Evolutionary conservation across 208 protist genomes (phyloP).

Genomic region (Naegleria fowleri): DNA sequence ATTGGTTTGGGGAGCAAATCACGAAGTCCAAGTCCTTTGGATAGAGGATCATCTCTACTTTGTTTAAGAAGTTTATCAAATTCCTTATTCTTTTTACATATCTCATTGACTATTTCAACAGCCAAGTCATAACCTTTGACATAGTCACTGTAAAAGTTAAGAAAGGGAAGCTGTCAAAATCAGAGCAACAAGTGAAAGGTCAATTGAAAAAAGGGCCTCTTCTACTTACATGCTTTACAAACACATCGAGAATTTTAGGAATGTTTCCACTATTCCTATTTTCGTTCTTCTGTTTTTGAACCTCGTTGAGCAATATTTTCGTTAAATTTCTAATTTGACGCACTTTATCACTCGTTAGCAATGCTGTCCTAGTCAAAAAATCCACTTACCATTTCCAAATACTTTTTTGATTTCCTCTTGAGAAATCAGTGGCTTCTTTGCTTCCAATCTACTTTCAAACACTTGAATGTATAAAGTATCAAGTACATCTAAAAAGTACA

Average conservation of each 20-base stretch:
- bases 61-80: background rate
- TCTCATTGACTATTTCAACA: background rate
- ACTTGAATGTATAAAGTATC: background rate
- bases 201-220: too few species aligned
- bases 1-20: slow-evolving; percentile 18
- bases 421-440: background rate
- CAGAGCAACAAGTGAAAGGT: background rate
- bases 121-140: slow-evolving; percentile 5
- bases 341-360: background rate
- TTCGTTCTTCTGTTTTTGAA: background rate
- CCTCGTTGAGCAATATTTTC: background rate
- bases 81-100: slow-evolving; percentile 14
- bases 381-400: slow-evolving; percentile 28
- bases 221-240: background rate
- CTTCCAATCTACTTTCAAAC: background rate
- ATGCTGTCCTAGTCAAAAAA: background rate
- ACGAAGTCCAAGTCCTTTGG: background rate
- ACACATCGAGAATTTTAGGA: background rate
- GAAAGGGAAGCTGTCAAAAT: background rate
- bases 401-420: background rate
- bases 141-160: slow-evolving; percentile 16
- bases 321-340: background rate
- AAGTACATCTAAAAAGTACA: background rate
- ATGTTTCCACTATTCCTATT: background rate
- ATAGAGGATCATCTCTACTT: background rate